Evolutionary conservation across 2,329 filamentous ascomycete genomes (phyloP), one percentile per base, ranked within the genome.

Genomic region (Taxawa tesnikishii): DNA sequence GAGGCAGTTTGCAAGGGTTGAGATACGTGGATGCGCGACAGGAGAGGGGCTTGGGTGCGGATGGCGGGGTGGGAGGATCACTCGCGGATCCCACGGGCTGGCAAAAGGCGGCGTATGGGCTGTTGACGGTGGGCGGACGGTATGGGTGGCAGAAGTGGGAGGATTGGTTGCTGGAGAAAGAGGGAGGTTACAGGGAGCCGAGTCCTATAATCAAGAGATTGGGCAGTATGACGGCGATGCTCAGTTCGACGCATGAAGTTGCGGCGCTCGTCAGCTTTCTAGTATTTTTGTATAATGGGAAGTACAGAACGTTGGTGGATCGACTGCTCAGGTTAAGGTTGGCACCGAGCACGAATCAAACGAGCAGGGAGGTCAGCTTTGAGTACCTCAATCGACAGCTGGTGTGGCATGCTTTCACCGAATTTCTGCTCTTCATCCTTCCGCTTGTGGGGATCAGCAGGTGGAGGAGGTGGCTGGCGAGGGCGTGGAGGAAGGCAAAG

Each of bases 341-440:
- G 27, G 80, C 84, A 3, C 81, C 90, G 6, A 80, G 82, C 4
- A 87, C 80, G 3, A 84, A 74, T 49, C 83, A 93, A 51, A 80
- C 92, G 41, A 83, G 75, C 51, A 73, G 88, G 18, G 85, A 96
- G 56, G 87, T 98, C 15, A 93, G 83, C 1, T 96, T 98, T 52
- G 90, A 98, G 59, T 96, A 94, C 49, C 73, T 96, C 30, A 98
- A 98, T 55, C 78, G 90, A 29, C 90, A 98, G 59, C 74, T 98
- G 8, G 90, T 98, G 23, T 98, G 90, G 90, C 90, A 98, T 58
- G 90, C 90, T n/a, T 94, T 98, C 49, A 98, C 90, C 15, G 90
- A 98, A 54, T 98, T 98, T 47, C 66, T 98, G n/a, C 71, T 98
- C 18, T 98, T 96, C 55, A 72, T 96, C 12, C 68, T 98, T n/a